Conservation (phyloP, 148 eudicot species). For the Rhododendron kiyosumense region DNA sequence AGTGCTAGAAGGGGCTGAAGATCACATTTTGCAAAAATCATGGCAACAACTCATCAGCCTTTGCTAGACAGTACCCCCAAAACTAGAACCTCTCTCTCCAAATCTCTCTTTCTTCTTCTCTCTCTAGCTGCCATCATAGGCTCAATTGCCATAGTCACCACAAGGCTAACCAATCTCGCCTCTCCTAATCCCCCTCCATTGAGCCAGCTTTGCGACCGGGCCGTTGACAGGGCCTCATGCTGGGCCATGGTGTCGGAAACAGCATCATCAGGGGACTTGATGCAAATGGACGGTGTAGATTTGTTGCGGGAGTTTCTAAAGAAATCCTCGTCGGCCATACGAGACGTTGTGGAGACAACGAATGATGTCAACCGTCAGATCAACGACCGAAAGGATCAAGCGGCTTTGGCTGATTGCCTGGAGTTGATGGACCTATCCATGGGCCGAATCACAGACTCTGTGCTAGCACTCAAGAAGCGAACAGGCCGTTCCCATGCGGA, state of each 20-base stretch:
- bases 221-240: conserved; percentile 18
- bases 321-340: conserved; percentile 6
- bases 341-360: background rate
- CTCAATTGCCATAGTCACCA: conserved; percentile 7
- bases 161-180: background rate
- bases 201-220: conserved; percentile 9
- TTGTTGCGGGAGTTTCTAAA: conserved; percentile 13
- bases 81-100: conserved; percentile 1
- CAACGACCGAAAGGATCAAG: conserved; percentile 14
- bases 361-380: conserved; percentile 6
- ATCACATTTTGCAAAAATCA: background rate
- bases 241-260: conserved; percentile 15
- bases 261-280: background rate
- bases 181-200: background rate
- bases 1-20: background rate
- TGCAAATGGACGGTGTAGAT: background rate
- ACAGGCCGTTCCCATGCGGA: conserved; percentile 11
- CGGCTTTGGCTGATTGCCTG: conserved; percentile 30
- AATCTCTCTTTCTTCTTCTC: conserved; percentile 6
- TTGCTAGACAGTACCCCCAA: conserved; percentile 16
- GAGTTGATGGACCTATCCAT: conserved; percentile 35
- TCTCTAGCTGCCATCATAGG: conserved; percentile 14
- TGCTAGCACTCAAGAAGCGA: conserved; percentile 2
- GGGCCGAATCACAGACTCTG: conserved; percentile 26
- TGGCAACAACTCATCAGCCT: conserved; percentile 17